Conservation (phyloP, 2,329 filamentous ascomycete genomes). For the Hawksworthiomyces lignivorus region DNA sequence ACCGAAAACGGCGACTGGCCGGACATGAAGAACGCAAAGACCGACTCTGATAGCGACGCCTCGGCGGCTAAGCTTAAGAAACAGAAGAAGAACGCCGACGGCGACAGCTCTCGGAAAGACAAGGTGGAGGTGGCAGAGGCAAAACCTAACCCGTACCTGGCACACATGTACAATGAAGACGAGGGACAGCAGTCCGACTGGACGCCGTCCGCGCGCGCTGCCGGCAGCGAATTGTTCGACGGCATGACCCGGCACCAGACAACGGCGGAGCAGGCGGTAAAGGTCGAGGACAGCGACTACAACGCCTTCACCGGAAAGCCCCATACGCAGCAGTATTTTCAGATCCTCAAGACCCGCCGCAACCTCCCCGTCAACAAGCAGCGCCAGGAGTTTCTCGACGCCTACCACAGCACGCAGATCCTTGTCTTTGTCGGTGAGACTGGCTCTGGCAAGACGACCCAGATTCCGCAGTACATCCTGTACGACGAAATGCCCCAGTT, state of each 20-base stretch:
- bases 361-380: conserved; percentile 89
- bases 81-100: not conserved
- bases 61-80: conserved; percentile 1
- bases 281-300: conserved; percentile 68
- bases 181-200: conserved; percentile 24
- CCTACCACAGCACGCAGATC: conserved; percentile 92
- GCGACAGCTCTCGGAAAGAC: not conserved
- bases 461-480: conserved; percentile 97
- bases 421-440: conserved; percentile 98
- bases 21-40: conserved; percentile 10
- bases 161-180: conserved; percentile 62
- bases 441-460: conserved; percentile 97
- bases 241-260: conserved; percentile 71
- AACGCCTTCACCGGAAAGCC: conserved; percentile 79
- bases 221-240: conserved; percentile 45
- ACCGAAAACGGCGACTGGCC: conserved; percentile 11
- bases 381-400: conserved; percentile 84
- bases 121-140: not conserved
- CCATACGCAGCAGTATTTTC: conserved; percentile 79
- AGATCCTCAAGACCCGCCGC: conserved; percentile 75
- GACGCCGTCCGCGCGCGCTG: conserved; percentile 10
- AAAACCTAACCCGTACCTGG: conserved; percentile 74
- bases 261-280: conserved; percentile 64
- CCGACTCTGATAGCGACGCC: conserved; percentile 9
- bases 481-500: conserved; percentile 91